A percentile compares a stretch with the other conserved stretches of the same genome.
Conservation (phyloP, 148 eudicot species). For the Polygonum aviculare region DNA sequence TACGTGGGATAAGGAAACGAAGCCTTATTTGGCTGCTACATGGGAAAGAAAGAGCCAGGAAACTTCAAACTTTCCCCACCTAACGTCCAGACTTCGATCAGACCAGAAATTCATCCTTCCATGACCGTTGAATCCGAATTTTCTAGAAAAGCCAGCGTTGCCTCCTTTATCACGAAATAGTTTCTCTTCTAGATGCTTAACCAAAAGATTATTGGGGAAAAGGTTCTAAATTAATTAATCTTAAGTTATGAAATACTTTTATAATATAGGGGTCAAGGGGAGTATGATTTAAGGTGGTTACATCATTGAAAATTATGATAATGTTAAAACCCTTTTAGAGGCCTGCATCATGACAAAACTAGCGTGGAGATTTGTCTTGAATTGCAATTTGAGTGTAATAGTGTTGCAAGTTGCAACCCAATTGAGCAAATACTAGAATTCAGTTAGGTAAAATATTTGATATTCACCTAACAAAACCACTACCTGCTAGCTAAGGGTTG, state of each 20-base stretch:
- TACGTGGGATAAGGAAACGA: neutral
- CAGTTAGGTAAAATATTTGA: neutral
- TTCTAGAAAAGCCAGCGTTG: neutral
- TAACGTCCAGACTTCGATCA: conserved; percentile 1
- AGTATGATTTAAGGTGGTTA: too few species aligned
- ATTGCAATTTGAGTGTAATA: neutral
- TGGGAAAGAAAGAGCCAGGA: conserved; percentile 5
- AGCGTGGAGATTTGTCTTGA: neutral
- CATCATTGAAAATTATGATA: too few species aligned
- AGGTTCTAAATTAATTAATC: neutral
- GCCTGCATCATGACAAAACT: neutral
- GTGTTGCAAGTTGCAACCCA: neutral
- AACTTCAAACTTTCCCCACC: conserved; percentile 7
- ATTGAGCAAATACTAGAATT: neutral
- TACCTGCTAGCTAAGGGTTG: neutral
- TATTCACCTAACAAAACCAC: neutral
- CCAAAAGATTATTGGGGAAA: neutral
- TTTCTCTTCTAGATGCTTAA: neutral
- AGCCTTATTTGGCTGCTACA: neutral
- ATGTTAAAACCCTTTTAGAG: neutral
- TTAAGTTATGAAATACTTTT: too few species aligned
- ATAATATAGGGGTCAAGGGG: neutral
- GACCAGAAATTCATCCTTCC: neutral
- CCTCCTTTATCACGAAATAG: neutral
- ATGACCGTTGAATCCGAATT: neutral